phyloP scores from a whole-genome alignment of 495 filamentous ascomycete species.

The Aspergillus incahuasiensis region DNA sequence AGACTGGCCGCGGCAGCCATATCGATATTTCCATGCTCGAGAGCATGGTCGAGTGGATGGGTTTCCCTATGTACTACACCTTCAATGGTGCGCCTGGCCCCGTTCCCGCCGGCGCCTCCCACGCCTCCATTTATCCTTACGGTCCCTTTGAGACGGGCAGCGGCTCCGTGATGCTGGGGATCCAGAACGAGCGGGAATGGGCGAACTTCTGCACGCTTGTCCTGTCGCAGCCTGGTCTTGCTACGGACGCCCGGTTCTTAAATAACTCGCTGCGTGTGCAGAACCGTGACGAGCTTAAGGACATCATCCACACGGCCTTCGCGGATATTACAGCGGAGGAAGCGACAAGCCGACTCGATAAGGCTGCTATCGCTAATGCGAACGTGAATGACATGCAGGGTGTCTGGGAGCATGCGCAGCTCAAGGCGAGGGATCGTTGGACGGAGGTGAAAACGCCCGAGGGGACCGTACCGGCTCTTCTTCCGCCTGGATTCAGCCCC shows the following conservation, averaged over 20 bases:
- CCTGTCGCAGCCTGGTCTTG: slow-evolving; percentile 25
- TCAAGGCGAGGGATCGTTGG: slow-evolving; percentile 41
- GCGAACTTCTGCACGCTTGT: slow-evolving; percentile 41
- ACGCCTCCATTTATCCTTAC: slow-evolving; percentile 50
- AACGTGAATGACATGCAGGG: slow-evolving; percentile 48
- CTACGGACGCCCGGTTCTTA: slow-evolving; percentile 31
- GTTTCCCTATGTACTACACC: slow-evolving; percentile 51
- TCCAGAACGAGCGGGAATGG: slow-evolving; percentile 53
- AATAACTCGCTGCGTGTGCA: slow-evolving; percentile 31
- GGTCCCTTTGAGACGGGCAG: slow-evolving; percentile 47
- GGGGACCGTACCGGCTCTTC: slow-evolving; percentile 37
- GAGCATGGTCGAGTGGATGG: slow-evolving; percentile 53
- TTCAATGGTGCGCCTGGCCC: slow-evolving; percentile 37
- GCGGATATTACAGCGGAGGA: slow-evolving; percentile 23
- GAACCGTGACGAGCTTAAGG: slow-evolving; percentile 32
- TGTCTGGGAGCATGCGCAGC: slow-evolving; percentile 46
- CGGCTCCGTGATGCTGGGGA: slow-evolving; percentile 48
- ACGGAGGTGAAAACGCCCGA: slow-evolving; percentile 40
- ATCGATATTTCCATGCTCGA: slow-evolving; percentile 53
- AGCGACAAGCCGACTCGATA: slow-evolving; percentile 28
- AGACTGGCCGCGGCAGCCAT: slow-evolving; percentile 37
- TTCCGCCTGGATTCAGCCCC: slow-evolving; percentile 35
- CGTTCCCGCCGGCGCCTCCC: slow-evolving; percentile 40
- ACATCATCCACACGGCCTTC: slow-evolving; percentile 29
- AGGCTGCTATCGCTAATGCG: slow-evolving; percentile 42